Evolutionary conservation across 2,329 filamentous ascomycete species (phyloP).

Genomic region (Zymoseptoria ardabiliae): DNA sequence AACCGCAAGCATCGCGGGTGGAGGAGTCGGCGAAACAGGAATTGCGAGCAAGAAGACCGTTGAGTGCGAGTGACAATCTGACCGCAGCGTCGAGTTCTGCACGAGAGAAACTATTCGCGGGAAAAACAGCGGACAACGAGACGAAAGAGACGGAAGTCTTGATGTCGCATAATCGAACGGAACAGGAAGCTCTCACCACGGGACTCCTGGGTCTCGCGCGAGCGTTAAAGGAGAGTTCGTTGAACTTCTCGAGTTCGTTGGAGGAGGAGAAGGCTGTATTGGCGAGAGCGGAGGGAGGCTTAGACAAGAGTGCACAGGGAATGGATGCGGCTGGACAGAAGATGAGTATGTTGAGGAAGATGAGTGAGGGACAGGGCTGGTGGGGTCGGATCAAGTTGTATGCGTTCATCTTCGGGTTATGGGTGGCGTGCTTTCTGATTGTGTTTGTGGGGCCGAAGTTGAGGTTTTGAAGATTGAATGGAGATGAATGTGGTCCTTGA

Average conservation of each 20-base stretch:
- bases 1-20: slow-evolving; percentile 10
- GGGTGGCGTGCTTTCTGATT: slow-evolving; percentile 67
- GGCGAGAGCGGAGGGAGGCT: slow-evolving; percentile 60
- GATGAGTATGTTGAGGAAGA: slow-evolving; percentile 69
- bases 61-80: slow-evolving; percentile 21
- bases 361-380: slow-evolving; percentile 86
- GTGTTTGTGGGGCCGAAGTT: slow-evolving; percentile 85
- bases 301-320: slow-evolving; percentile 67
- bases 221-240: slow-evolving; percentile 67
- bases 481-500: not conserved
- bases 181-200: slow-evolving; percentile 75
- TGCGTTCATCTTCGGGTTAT: slow-evolving; percentile 73
- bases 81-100: slow-evolving; percentile 29
- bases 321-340: slow-evolving; percentile 69
- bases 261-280: slow-evolving; percentile 69
- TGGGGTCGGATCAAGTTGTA: slow-evolving; percentile 72
- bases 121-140: slow-evolving; percentile 11
- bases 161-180: slow-evolving; percentile 66
- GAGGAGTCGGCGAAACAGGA: slow-evolving; percentile 10
- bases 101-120: slow-evolving; percentile 31
- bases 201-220: slow-evolving; percentile 76
- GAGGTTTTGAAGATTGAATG: slow-evolving; percentile 53
- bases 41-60: slow-evolving; percentile 21
- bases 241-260: slow-evolving; percentile 63
- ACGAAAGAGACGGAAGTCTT: slow-evolving; percentile 52